phyloP scores from a whole-genome alignment of 2,329 filamentous ascomycete genomes.

The Thermomyces lanuginosus region DNA sequence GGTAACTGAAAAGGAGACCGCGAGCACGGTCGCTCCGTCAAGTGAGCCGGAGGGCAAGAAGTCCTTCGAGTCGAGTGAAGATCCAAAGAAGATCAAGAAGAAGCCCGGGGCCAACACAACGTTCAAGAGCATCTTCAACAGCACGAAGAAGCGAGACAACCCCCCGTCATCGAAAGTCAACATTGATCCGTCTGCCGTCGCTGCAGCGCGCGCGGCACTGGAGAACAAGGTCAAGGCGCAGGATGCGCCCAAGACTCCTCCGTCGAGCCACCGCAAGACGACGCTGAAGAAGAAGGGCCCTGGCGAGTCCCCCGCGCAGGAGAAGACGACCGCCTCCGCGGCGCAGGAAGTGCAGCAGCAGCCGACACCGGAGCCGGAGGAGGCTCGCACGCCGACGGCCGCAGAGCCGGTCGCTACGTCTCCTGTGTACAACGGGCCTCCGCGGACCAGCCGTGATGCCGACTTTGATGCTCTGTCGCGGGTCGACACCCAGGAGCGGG shows the following conservation, averaged over 20 bases:
- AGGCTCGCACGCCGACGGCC: constrained; percentile 8
- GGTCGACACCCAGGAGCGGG: constrained; percentile 37
- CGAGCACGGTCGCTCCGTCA: constrained; percentile 10
- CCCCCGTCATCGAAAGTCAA: constrained; percentile 18
- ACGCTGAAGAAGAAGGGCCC: constrained; percentile 18
- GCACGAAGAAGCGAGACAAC: constrained; percentile 23
- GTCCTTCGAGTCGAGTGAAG: constrained; percentile 15
- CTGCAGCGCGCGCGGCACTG: constrained; percentile 27
- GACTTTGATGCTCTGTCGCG: constrained; percentile 42
- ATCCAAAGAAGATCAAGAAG: constrained; percentile 30
- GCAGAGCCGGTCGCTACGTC: constrained; percentile 12
- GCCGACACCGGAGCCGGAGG: constrained; percentile 4
- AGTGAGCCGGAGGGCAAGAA: constrained; percentile 20
- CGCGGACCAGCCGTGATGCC: constrained; percentile 33
- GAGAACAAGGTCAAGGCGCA: constrained; percentile 23
- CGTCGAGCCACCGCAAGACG: constrained; percentile 12
- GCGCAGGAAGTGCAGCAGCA: constrained; percentile 4
- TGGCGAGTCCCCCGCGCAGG: constrained; percentile 5
- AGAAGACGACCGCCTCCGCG: constrained; percentile 3
- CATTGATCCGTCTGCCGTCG: constrained; percentile 21
- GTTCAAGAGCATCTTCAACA: constrained; percentile 30
- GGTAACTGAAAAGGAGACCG: constrained; percentile 8
- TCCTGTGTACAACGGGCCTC: constrained; percentile 13
- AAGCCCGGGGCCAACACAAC: constrained; percentile 22
- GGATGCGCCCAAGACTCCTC: constrained; percentile 10